Evolutionary conservation across 305 asterid genomes (phyloP), one percentile per base, ranked within the genome.

Genomic region (Solanum hybrid): DNA sequence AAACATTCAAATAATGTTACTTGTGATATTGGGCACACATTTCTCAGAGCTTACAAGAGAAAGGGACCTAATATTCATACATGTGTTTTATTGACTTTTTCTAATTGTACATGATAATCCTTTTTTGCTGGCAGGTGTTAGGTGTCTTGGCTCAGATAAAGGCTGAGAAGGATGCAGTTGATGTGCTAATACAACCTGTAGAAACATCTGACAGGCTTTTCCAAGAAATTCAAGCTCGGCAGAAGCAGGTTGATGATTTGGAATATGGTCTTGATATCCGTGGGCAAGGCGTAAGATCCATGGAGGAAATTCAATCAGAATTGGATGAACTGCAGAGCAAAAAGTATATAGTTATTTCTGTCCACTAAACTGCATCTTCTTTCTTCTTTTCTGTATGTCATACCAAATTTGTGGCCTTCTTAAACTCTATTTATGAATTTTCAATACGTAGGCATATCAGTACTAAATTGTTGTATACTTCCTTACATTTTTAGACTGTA

Each of bases 121-220:
- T 88, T 79, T 45, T 80, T 89, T 89, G 81, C 88, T 82, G 90
- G 89, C 95, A 97, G 98, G 94, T 95, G 85, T 91, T 96, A 75
- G 98, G 98, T 88, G 99, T 95, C 88, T 91, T 95, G 92, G 99
- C 97, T 92, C 99, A 96, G 93, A 89, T 97, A 78, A 96, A 95
- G 92, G 93, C 96, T 40, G 99, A 97, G 90, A 97, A 96, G 91
- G 98, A 91, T 91, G 90, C 94, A 26, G 94, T 96, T 87, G 99
- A 97, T 90, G 95, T 93, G 34, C 92, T 97, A 94, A 86, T 94
- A 78, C 96, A 91, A 91, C 98, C 99, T 89, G 95, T 94, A 80
- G 99, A 95, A 94, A 95, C 93, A 82, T 96, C 97, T 91, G 97
- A 97, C 90, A 92, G 96, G 93, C 94, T 93, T 76, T 93, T 95